Conservation (phyloP, 495 filamentous ascomycete species). For the Podospora sp. region DNA sequence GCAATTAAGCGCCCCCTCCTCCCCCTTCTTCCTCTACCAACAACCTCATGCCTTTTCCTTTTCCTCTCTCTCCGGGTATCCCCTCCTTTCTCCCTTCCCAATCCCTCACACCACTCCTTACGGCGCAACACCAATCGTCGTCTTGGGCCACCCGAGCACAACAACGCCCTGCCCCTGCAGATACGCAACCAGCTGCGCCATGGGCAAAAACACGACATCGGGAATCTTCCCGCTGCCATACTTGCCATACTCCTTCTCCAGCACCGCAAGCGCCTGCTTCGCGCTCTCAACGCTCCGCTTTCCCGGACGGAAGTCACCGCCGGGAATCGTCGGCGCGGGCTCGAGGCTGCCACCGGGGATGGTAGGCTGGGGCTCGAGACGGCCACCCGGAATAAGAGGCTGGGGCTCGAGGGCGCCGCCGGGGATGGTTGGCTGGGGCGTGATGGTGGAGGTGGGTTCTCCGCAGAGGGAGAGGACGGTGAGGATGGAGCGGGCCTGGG, state of each 20-base stretch:
- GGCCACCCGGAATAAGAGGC: constrained; percentile 34
- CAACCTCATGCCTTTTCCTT: not conserved
- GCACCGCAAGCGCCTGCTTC: constrained; percentile 16
- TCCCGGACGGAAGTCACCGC: constrained; percentile 20
- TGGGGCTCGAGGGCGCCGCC: constrained; percentile 32
- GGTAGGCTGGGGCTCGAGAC: constrained; percentile 35
- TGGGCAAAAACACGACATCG: constrained; percentile 24
- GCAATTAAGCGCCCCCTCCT: not conserved
- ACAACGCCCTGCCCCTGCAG: constrained; percentile 29
- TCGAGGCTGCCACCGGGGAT: constrained; percentile 33
- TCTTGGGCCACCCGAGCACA: constrained; percentile 12
- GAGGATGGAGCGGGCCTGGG: not conserved
- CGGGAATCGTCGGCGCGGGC: constrained; percentile 22
- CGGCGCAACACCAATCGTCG: constrained; percentile 18
- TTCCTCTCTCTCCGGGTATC: not conserved
- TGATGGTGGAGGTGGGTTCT: constrained; percentile 15
- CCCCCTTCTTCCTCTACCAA: no score
- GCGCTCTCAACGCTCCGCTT: not conserved
- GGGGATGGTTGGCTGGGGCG: constrained; percentile 27
- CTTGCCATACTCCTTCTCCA: constrained; percentile 28
- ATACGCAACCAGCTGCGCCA: constrained; percentile 27
- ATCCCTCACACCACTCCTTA: constrained; percentile 25
- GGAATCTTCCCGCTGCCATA: constrained; percentile 26
- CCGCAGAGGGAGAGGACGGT: constrained; percentile 27
- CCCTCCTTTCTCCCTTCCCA: not conserved